Percentiles rank a stretch among this genome's conserved stretches.
Evolutionary conservation across 371 early-diverging fungal species (phyloP).

Genomic region (Cladochytrium tenue): DNA sequence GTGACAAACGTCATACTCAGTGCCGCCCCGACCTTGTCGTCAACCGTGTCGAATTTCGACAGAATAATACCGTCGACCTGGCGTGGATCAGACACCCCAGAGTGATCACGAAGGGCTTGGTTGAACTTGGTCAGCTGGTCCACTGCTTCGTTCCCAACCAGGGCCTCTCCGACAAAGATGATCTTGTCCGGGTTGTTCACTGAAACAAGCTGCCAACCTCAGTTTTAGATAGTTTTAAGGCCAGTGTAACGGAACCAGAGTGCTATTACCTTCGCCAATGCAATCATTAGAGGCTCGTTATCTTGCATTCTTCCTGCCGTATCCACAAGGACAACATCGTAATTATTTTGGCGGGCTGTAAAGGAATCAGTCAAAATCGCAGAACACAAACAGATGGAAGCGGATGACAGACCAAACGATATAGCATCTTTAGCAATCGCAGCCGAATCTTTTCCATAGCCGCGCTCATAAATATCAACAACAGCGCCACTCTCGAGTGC

Average conservation of each 20-base stretch:
- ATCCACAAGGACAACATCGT: slow-evolving; percentile 98
- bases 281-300: slow-evolving; percentile 96
- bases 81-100: slow-evolving; percentile 57
- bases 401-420: slow-evolving; percentile 59
- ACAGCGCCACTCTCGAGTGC: slow-evolving; percentile 73
- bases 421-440: slow-evolving; percentile 98
- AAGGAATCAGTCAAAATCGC: background rate
- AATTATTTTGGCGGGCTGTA: slow-evolving; percentile 56
- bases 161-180: slow-evolving; percentile 98
- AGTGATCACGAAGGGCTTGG: slow-evolving; percentile 86
- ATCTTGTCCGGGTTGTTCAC: slow-evolving; percentile 96
- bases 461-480: slow-evolving; percentile 95
- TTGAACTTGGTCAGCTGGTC: slow-evolving; percentile 98
- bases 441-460: slow-evolving; percentile 99
- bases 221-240: slow-evolving; percentile 2
- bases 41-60: slow-evolving; percentile 98
- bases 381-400: slow-evolving; percentile 5
- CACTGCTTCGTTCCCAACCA: slow-evolving; percentile 98
- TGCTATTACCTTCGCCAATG: slow-evolving; percentile 77
- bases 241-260: background rate
- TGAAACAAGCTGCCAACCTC: slow-evolving; percentile 70
- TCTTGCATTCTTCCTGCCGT: slow-evolving; percentile 99
- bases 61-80: slow-evolving; percentile 97
- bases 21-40: slow-evolving; percentile 98
- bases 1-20: slow-evolving; percentile 95